These are phyloP conservation scores for Stylosanthes scabra DNA, from an alignment of 331 rosid genomes.

Conservation along the genomic window DNA sequence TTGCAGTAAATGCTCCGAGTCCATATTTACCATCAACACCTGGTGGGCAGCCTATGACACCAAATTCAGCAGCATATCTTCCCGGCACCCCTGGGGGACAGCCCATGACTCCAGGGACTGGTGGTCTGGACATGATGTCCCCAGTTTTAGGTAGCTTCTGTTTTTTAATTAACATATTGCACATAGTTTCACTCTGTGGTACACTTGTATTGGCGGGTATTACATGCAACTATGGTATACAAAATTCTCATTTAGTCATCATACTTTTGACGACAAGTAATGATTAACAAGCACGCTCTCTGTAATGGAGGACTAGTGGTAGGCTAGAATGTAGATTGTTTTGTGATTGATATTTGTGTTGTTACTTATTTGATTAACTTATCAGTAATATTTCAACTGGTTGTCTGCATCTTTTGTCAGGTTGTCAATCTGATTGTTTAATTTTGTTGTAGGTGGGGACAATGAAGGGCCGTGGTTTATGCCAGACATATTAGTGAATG, in stretches of 20 bases:
- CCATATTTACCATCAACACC: slow-evolving; percentile 99
- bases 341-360: slow-evolving; percentile 16
- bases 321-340: not conserved
- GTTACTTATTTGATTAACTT: slow-evolving; percentile 1
- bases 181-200: not conserved
- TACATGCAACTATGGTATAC: not conserved
- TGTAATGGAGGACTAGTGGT: not conserved
- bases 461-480: slow-evolving; percentile 88
- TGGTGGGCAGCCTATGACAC: slow-evolving; percentile 99
- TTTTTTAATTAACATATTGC: not conserved
- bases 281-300: not conserved
- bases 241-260: not conserved
- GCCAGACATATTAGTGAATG: slow-evolving; percentile 89
- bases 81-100: slow-evolving; percentile 99
- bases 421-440: slow-evolving; percentile 29
- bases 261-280: not conserved
- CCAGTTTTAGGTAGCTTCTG: slow-evolving; percentile 75
- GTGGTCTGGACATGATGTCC: slow-evolving; percentile 95
- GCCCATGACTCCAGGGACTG: slow-evolving; percentile 99
- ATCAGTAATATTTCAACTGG: not conserved
- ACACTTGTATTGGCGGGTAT: not conserved
- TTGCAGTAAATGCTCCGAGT: slow-evolving; percentile 97
- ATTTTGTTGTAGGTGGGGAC: slow-evolving; percentile 77
- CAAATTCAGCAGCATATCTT: slow-evolving; percentile 93
- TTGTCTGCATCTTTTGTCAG: not conserved